phyloP scores from a whole-genome alignment of 148 eudicot genomes.

The Cornus florida region DNA sequence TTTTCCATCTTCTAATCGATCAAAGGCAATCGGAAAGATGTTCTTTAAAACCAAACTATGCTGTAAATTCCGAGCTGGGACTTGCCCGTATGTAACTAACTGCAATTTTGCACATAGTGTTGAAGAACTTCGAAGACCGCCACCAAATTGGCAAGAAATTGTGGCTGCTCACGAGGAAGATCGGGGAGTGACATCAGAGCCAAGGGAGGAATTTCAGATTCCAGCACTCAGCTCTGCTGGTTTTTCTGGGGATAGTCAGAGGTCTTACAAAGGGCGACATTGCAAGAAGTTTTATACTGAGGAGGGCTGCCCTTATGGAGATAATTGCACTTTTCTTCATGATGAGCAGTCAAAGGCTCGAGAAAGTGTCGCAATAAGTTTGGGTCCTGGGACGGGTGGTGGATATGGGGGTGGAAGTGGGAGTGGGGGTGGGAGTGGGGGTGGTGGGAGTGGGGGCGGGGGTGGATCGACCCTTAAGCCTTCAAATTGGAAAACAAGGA shows the following conservation, averaged over 20 bases:
- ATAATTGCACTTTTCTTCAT: slow-evolving; percentile 81
- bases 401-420: slow-evolving; percentile 17
- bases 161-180: slow-evolving; percentile 74
- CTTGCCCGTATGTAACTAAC: slow-evolving; percentile 85
- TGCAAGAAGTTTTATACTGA: slow-evolving; percentile 91
- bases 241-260: slow-evolving; percentile 55
- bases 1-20: slow-evolving; percentile 28
- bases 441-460: slow-evolving; percentile 1
- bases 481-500: slow-evolving; percentile 93
- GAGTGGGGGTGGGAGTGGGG: background rate
- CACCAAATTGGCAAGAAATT: slow-evolving; percentile 94
- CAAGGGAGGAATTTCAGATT: slow-evolving; percentile 84
- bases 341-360: slow-evolving; percentile 89
- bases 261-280: slow-evolving; percentile 85
- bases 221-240: slow-evolving; percentile 59
- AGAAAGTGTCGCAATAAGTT: slow-evolving; percentile 69
- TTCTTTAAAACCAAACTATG: slow-evolving; percentile 90
- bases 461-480: slow-evolving; percentile 59
- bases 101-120: slow-evolving; percentile 92
- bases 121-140: slow-evolving; percentile 94
- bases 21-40: slow-evolving; percentile 94
- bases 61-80: slow-evolving; percentile 88
- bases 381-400: slow-evolving; percentile 55
- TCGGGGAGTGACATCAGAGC: slow-evolving; percentile 27
- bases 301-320: slow-evolving; percentile 95